phyloP scores from a whole-genome alignment of 2,329 filamentous ascomycete species.

The Colletotrichum horii region DNA sequence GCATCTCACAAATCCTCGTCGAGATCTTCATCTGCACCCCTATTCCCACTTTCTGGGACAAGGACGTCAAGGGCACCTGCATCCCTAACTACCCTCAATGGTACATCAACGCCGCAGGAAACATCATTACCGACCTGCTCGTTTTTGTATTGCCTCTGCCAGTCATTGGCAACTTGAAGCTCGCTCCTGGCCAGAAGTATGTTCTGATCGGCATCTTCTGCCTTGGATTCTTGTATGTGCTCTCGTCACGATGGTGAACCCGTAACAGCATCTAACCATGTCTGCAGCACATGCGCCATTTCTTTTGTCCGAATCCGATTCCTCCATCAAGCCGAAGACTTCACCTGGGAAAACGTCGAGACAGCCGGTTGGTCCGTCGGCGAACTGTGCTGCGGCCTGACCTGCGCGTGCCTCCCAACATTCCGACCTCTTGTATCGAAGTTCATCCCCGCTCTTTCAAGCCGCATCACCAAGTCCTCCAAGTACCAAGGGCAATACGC shows the following conservation, averaged over 20 bases:
- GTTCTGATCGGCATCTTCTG: constrained; percentile 29
- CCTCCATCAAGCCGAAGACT: constrained; percentile 22
- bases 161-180: constrained; percentile 16
- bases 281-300: constrained; percentile 25
- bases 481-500: background rate
- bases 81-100: constrained; percentile 25
- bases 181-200: constrained; percentile 18
- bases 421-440: constrained; percentile 25
- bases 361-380: constrained; percentile 27
- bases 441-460: background rate
- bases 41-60: constrained; percentile 31
- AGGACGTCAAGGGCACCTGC: constrained; percentile 22
- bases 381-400: constrained; percentile 26
- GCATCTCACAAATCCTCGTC: constrained; percentile 30
- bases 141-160: constrained; percentile 24
- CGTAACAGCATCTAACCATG: background rate
- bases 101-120: constrained; percentile 30
- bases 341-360: constrained; percentile 28
- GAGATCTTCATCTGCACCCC: constrained; percentile 31
- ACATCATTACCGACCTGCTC: constrained; percentile 22
- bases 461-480: background rate
- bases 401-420: constrained; percentile 28
- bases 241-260: fast-evolving
- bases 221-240: constrained; percentile 24
- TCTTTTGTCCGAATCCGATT: constrained; percentile 29